Conservation (phyloP, 331 rosid genomes). For the Spiraea crenata region DNA sequence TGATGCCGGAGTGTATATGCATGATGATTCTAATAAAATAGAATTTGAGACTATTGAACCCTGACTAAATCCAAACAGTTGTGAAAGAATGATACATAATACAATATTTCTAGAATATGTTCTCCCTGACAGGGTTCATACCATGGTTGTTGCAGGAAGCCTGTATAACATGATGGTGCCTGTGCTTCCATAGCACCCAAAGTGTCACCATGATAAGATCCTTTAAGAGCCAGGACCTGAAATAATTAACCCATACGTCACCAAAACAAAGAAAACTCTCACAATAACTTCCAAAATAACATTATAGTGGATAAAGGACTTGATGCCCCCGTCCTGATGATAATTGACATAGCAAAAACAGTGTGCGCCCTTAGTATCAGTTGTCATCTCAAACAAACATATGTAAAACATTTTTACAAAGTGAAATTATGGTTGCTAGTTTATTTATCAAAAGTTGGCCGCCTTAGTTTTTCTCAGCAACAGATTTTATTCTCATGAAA, state of each 20-base stretch:
- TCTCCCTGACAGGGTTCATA: conserved; percentile 23
- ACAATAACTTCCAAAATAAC: background rate
- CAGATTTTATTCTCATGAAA: too few species aligned
- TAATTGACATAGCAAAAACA: background rate
- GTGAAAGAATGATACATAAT: conserved; percentile 10
- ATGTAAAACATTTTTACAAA: too few species aligned
- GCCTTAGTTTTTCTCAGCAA: too few species aligned
- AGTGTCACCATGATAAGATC: conserved; percentile 97
- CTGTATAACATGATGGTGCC: conserved; percentile 91
- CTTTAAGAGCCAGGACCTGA: conserved; percentile 84
- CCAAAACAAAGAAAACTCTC: background rate
- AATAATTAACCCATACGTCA: conserved; percentile 33
- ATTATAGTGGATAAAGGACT: background rate
- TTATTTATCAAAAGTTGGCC: too few species aligned
- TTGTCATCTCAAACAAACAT: background rate
- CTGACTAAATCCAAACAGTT: conserved; percentile 5
- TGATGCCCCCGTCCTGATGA: background rate
- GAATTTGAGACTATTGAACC: background rate
- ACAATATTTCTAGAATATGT: conserved; percentile 9
- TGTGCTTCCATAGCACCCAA: conserved; percentile 99
- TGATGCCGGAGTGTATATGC: background rate
- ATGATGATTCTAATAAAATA: background rate
- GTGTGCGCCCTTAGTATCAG: background rate
- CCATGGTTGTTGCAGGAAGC: conserved; percentile 99
- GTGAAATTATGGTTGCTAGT: too few species aligned